A percentile compares a stretch with the other conserved stretches of the same genome.
Conservation (phyloP, 2,329 filamentous ascomycete species). For the Calonectria naviculata region DNA sequence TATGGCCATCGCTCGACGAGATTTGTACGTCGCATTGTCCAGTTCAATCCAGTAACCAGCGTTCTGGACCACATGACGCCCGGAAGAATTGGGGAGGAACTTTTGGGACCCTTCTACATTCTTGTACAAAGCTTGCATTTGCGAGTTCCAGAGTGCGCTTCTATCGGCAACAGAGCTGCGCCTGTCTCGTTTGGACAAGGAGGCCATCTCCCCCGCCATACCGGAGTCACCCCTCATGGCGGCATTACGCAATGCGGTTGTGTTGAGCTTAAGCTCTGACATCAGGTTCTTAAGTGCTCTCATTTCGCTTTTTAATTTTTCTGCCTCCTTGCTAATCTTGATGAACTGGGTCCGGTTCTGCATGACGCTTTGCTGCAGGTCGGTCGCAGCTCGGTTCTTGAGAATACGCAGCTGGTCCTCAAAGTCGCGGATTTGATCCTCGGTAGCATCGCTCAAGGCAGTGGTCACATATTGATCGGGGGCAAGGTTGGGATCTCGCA, state of each 20-base stretch:
- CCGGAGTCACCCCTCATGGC: constrained; percentile 63
- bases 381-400: constrained; percentile 81
- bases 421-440: constrained; percentile 87
- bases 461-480: constrained; percentile 83
- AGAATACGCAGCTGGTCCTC: constrained; percentile 80
- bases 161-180: constrained; percentile 86
- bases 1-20: constrained; percentile 87
- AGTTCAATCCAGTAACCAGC: constrained; percentile 95
- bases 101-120: constrained; percentile 98
- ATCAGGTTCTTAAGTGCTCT: constrained; percentile 88
- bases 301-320: constrained; percentile 98
- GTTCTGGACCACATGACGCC: constrained; percentile 94
- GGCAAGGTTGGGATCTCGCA: constrained; percentile 82
- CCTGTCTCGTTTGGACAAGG: constrained; percentile 75
- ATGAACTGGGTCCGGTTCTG: constrained; percentile 99
- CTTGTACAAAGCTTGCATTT: constrained; percentile 87
- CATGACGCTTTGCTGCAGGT: constrained; percentile 95
- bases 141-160: constrained; percentile 74
- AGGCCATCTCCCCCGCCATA: constrained; percentile 62
- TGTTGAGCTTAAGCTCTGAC: constrained; percentile 88
- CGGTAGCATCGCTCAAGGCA: constrained; percentile 85
- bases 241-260: constrained; percentile 71
- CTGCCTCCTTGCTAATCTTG: constrained; percentile 98
- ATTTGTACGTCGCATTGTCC: constrained; percentile 97
- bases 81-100: constrained; percentile 88